Evolutionary conservation across 352 stramenopile genomes (phyloP), one percentile per base, ranked within the genome.

Genomic region (Phytophthora niederhauseri): DNA sequence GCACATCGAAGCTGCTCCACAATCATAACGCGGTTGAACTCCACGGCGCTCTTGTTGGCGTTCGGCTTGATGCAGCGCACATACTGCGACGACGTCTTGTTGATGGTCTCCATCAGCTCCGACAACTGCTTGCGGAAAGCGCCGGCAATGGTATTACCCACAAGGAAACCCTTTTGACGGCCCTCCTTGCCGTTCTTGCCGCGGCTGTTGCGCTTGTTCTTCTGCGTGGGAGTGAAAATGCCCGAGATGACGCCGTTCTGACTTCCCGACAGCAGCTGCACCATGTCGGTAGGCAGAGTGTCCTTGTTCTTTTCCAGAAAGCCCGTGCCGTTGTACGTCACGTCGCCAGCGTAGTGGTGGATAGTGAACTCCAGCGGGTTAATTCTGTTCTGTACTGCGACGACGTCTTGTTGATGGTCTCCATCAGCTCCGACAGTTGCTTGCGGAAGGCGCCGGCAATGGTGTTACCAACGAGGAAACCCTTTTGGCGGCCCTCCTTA

Each of bases 21-120:
- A 69, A 97, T 95, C 87, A 93, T 92, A 30, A 77, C 57, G 14
- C 87, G 82, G 59, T 99, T 84, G 53, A 95, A 96, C 70, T 93
- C 82, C 14, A 73, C 64, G 4, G 87, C 80, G 36, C 82, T 91
- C 75, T 97, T 95, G 81, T 93, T 92, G 19, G 83, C 82, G 64
- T 97, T 97, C 9, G 97, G 91, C 72, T 97, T 97, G 84, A 97
- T 96, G 63, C 89, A 97, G 12, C 91, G 90, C 36, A 97, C 89
- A 62, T 97, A 97, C 72, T 93, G 84, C 11, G 86, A 91, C 24
- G 77, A 81, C n/a, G 89, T 97, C 76, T 92, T 92, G 72, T 85
- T 93, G 61, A 97, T 94, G 28, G 89, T 97, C 61, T 89, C 75
- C 82, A 96, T 95, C 34, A 97, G 77, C 55, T 95, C 84, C 12